Conservation (phyloP, 2,329 filamentous ascomycete species). For the Verticillium tricorpus region DNA sequence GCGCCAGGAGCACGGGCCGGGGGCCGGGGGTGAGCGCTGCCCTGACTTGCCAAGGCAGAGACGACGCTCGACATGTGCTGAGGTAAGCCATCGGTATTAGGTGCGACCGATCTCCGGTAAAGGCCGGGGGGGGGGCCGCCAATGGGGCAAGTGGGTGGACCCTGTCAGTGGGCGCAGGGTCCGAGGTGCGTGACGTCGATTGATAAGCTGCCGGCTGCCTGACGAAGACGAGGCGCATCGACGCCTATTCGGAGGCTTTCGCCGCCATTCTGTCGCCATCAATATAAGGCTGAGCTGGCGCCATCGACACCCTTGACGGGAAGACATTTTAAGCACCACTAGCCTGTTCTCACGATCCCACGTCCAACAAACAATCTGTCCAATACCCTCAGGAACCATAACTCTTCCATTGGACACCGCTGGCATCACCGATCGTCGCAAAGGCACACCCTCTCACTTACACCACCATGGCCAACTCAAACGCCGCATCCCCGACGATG, state of each 20-base stretch:
- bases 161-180: neutral
- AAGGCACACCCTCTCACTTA: neutral
- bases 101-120: neutral
- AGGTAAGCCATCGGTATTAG: neutral
- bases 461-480: conserved; percentile 9
- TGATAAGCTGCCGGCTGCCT: neutral
- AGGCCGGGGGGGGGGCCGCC: neutral
- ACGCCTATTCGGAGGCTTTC: neutral
- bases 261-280: neutral
- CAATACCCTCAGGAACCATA: no score
- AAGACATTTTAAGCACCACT: neutral
- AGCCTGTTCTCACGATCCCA: no score
- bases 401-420: no score
- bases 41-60: no score
- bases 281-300: neutral
- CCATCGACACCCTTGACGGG: neutral
- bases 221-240: neutral
- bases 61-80: neutral
- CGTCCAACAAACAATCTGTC: no score
- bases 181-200: neutral
- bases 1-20: neutral
- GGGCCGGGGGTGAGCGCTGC: neutral
- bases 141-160: neutral
- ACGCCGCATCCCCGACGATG: conserved; percentile 3
- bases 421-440: no score